Evolutionary conservation across 129 eudicot genomes (phyloP), one percentile per base, ranked within the genome.

Genomic region (Helichrysum umbraculigerum): DNA sequence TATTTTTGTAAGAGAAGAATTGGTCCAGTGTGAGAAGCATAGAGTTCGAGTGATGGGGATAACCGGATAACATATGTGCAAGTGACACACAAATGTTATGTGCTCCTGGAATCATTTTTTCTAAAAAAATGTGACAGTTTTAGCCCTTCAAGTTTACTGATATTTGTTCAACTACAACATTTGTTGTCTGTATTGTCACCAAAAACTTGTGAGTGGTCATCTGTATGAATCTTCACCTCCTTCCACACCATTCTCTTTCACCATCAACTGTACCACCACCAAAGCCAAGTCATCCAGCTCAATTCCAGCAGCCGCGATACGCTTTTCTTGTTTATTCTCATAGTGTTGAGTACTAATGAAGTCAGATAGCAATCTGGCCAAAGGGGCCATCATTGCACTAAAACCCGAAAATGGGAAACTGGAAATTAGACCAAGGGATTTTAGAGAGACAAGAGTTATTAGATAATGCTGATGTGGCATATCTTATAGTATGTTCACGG

Each of bases 401-500:
- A 89, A 87, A 29, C 96, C 96, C 0, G 96, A 78, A 50, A 91
- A 87, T 0, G 97, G 97, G 68, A 91, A 91, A 79, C 78, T 87
- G 97, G 68, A 91, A 91, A 79, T 80, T 87, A 17, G 92, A 91
- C 97, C 96, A 91, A 0, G 96, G 97, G 74, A 51, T 66, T 68
- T 79, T 41, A 0, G 97, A 91, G 16, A 87, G 52, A 44, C 52
- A 12, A 12, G 17, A 44, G 76, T 88, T 68, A 1, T 88, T 68
- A 1, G 92, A 79, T 17, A 91, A 70, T 44, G 17, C 17, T 44
- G 52, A 44, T 44, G 52, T 44, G 52, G 52, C 16, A 44, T 39
- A 39, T 12, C 52, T 44, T 4, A 4, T 44, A 11, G 52, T 4
- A 44, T 12, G 52, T 12, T 12, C 17, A 44, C 47, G 12, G 4